Conservation (phyloP, 441 rosid species). For the Macaranga tanarius region DNA sequence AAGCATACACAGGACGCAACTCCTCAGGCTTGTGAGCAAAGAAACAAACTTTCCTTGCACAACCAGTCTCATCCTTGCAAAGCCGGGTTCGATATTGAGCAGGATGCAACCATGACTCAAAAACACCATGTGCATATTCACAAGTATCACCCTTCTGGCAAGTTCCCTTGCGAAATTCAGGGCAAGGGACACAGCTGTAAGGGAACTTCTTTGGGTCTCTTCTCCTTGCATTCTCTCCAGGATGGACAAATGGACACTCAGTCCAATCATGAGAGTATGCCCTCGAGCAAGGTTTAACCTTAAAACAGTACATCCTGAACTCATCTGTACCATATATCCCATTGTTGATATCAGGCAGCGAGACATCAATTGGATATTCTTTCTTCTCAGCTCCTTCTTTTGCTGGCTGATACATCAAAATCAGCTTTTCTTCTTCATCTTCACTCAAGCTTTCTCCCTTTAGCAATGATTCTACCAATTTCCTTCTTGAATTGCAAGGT, state of each 20-base stretch:
- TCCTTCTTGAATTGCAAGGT: slow-evolving; percentile 43
- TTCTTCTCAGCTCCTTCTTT: slow-evolving; percentile 62
- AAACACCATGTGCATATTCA: slow-evolving; percentile 93
- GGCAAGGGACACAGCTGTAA: slow-evolving; percentile 95
- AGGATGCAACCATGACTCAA: slow-evolving; percentile 96
- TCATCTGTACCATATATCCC: slow-evolving; percentile 86
- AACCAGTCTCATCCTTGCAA: slow-evolving; percentile 91
- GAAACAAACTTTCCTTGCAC: slow-evolving; percentile 86
- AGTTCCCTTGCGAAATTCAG: slow-evolving; percentile 89
- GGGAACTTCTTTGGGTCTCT: slow-evolving; percentile 93
- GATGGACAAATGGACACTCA: slow-evolving; percentile 95
- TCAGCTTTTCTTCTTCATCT: slow-evolving; percentile 49
- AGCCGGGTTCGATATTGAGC: slow-evolving; percentile 93
- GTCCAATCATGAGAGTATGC: slow-evolving; percentile 99
- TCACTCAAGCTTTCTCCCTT: slow-evolving; percentile 39
- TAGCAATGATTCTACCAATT: slow-evolving; percentile 51
- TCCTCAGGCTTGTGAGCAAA: slow-evolving; percentile 88
- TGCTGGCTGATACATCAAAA: slow-evolving; percentile 34
- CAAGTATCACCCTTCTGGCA: slow-evolving; percentile 83
- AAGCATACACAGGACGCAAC: slow-evolving; percentile 78
- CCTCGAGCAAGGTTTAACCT: slow-evolving; percentile 94
- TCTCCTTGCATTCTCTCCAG: slow-evolving; percentile 95
- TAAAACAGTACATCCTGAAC: slow-evolving; percentile 86
- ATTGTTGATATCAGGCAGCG: slow-evolving; percentile 82
- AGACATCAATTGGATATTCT: slow-evolving; percentile 78